Evolutionary conservation across 2,329 filamentous ascomycete genomes (phyloP), one percentile per base, ranked within the genome.

Genomic region (Neoascochyta sp.): DNA sequence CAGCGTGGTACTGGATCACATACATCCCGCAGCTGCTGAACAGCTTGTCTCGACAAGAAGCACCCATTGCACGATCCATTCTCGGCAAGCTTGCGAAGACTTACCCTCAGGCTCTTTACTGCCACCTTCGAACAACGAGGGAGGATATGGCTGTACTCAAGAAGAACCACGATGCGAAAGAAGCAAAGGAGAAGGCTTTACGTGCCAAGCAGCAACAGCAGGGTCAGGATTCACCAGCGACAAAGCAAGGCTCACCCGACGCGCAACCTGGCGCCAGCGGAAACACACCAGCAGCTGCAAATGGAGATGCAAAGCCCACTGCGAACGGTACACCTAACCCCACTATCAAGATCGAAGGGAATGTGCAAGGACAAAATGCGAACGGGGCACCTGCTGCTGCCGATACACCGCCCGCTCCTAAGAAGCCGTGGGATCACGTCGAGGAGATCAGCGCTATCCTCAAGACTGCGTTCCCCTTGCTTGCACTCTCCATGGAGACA

Each of bases 1-100:
- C 89, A 1, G 87, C 94, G 9, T 99, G 92, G 92, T 98, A 96
- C 67, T 99, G 92, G 92, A 95, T 96, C 48, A 96, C 90, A 0
- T 98, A 94, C 61, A 96, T 99, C 43, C 92, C 92, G 11, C 92
- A 99, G 63, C 75, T 99, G 22, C 77, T 99, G 17, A 90, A 87
- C 23, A 92, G 90, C 29, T 73, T 98, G 28, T 86, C 86, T 2
- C 83, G 95, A 55, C 89, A 90, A 50, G 93, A 99, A 64, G 90
- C 88, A 9, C 80, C 81, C 4, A 83, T 93, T 26, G 86, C 90
- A 24, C 84, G 92, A 58, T 78, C 79, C 28, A 86, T 99, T 27
- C 74, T 99, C 11, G 76, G 87, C 14, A 94, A 92, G 70, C 87
- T 99, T 55, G 92, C 92, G 29, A 95, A 95, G 68, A 81, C 85